phyloP scores from a whole-genome alignment of 106 monocot genomes.

The Platanthera guangdongensis region DNA sequence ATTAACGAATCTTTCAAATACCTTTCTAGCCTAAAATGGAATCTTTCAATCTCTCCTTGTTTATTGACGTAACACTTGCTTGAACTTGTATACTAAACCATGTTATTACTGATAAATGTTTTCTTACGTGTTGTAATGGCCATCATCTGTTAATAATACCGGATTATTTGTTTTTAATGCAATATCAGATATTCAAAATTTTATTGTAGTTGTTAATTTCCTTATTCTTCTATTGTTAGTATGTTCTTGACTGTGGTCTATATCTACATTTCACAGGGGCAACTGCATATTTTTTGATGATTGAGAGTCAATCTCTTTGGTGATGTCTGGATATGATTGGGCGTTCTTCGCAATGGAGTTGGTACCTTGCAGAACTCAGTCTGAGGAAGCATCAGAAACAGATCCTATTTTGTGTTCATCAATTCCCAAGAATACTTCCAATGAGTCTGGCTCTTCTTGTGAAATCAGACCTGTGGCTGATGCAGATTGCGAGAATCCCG shows the following conservation, averaged over 20 bases:
- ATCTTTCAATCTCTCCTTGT: neutral
- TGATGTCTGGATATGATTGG: conserved; percentile 29
- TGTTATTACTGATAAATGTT: neutral
- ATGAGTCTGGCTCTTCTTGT: conserved; percentile 21
- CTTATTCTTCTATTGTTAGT: neutral
- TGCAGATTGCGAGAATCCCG: conserved; percentile 26
- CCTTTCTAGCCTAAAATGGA: neutral
- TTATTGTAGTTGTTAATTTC: conserved; percentile 3
- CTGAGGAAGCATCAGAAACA: conserved; percentile 34
- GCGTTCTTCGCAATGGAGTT: conserved; percentile 43
- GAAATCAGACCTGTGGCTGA: conserved; percentile 41
- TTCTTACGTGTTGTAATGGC: neutral
- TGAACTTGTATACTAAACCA: neutral
- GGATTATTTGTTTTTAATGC: neutral
- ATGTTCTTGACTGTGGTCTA: neutral
- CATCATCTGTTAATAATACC: neutral
- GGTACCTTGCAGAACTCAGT: conserved; percentile 25
- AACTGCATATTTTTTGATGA: conserved; percentile 16
- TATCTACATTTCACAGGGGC: neutral
- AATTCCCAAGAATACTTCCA: conserved; percentile 6
- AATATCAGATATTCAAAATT: neutral
- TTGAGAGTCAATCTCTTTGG: conserved; percentile 12
- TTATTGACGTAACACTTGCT: neutral
- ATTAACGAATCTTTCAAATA: neutral
- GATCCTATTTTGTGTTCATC: conserved; percentile 33